Evolutionary conservation across 306 rosid species (phyloP), one percentile per base, ranked within the genome.

Genomic region (Glycine tomentella): DNA sequence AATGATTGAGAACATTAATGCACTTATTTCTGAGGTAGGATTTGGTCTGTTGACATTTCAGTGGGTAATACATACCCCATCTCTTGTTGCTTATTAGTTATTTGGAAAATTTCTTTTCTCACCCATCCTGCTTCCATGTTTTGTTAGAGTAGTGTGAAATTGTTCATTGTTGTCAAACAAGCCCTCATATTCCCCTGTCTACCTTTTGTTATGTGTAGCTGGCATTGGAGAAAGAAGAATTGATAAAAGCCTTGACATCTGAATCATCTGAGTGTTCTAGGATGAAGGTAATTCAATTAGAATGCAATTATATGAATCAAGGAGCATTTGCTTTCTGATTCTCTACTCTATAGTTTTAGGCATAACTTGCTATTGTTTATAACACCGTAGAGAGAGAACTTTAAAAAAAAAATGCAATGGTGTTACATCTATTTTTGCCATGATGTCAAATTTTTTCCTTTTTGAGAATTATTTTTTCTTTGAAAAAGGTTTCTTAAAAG

Each of bases 171-270:
- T 14, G 10, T 52, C 69, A 38, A 76, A 51, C 79, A 44, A 31
- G 38, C 55, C 76, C 48, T 52, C 44, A 52, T 75, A 52, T 76
- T 67, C 59, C 56, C 56, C 33, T 49, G 38, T 82, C 76, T 79
- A 71, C 40, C 44, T 42, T 79, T 82, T 78, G 49, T 75, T 17
- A 62, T 74, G 34, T 88, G 89, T 87, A 96, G 99, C 85, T 96
- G 80, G 83, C 97, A 57, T 74, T 89, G 87, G 99, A 96, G 93
- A 96, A 96, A 79, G 97, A 93, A 80, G 99, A 92, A 83, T 80
- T 96, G 84, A 72, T 87, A 62, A 89, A 88, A 80, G 87, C 95
- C 84, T 88, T 92, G 91, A 83, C 89, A 69, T 88, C 89, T 2
- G 94, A 93, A 88, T 92, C 97, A 76, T 89, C 97, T 58, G 88